Percentiles rank a stretch among this genome's conserved stretches.
Conservation (phyloP, 2,329 filamentous ascomycete species). For the Paracoccidioides brasiliensis region DNA sequence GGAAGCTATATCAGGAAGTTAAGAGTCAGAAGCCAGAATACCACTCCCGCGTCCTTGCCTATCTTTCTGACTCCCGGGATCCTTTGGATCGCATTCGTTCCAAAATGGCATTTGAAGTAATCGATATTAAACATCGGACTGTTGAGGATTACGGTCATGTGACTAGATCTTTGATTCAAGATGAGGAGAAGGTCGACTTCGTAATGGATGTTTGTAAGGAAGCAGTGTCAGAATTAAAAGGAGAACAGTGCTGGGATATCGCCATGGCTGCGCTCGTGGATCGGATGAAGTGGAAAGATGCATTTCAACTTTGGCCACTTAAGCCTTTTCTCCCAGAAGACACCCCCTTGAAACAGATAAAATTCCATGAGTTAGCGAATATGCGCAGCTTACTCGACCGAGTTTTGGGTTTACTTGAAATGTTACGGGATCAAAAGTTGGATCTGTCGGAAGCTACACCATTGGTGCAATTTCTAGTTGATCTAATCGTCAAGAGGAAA, state of each 20-base stretch:
- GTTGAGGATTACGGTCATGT: constrained; percentile 33
- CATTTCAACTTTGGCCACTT: constrained; percentile 20
- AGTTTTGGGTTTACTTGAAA: not conserved
- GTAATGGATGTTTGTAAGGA: constrained; percentile 31
- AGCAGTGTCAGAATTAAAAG: constrained; percentile 19
- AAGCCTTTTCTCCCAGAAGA: constrained; percentile 9
- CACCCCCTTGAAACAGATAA: not conserved
- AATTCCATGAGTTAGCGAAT: not conserved
- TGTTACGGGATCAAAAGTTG: not conserved
- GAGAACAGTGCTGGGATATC: constrained; percentile 18
- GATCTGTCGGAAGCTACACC: not conserved
- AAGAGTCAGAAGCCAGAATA: constrained; percentile 4
- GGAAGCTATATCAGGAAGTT: not conserved
- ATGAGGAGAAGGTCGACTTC: constrained; percentile 24
- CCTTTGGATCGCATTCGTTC: constrained; percentile 30
- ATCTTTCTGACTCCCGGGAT: constrained; percentile 28
- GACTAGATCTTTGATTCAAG: constrained; percentile 31
- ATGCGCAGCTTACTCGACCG: constrained; percentile 8
- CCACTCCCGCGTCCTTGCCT: constrained; percentile 19
- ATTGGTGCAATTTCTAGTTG: constrained; percentile 17
- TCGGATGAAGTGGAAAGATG: constrained; percentile 21
- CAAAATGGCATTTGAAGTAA: constrained; percentile 34
- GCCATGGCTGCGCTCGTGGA: constrained; percentile 21
- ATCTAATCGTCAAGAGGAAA: constrained; percentile 16
- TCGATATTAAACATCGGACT: constrained; percentile 26